phyloP scores from a whole-genome alignment of 1,139 yeast genomes.

The Groenewaldozyma sp. region DNA sequence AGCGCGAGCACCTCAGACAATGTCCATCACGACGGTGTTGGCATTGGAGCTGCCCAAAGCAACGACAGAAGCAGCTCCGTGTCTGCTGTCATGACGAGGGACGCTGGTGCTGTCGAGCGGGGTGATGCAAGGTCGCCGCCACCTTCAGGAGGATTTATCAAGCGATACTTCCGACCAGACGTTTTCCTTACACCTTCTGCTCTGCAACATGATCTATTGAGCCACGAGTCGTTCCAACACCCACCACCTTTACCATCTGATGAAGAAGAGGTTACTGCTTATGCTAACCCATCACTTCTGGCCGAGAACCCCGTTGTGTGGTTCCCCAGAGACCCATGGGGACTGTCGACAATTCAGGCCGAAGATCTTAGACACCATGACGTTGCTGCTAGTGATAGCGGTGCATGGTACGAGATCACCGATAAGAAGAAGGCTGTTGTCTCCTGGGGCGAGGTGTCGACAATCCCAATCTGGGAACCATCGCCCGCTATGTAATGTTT shows the following conservation, averaged over 20 bases:
- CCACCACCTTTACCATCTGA: constrained; percentile 24
- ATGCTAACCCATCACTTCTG: constrained; percentile 61
- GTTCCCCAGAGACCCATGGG: constrained; percentile 83
- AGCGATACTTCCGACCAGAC: constrained; percentile 46
- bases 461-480: constrained; percentile 21
- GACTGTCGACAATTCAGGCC: constrained; percentile 57
- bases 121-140: no score
- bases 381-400: constrained; percentile 54
- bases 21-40: neutral
- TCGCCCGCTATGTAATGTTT: constrained; percentile 9
- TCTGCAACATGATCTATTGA: constrained; percentile 25
- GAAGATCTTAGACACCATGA: constrained; percentile 32
- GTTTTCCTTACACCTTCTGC: constrained; percentile 35
- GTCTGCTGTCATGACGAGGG: neutral
- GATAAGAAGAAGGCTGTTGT: constrained; percentile 28
- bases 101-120: neutral
- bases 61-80: constrained; percentile 1
- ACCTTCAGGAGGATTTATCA: constrained; percentile 15
- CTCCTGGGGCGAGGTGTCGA: constrained; percentile 15
- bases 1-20: neutral
- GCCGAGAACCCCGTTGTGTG: constrained; percentile 66
- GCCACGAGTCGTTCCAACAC: constrained; percentile 38
- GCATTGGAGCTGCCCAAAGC: constrained; percentile 1
- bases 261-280: constrained; percentile 45
- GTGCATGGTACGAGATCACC: constrained; percentile 46